Evolutionary conservation across 192 early-diverging fungal genomes (phyloP).

Genomic region (Linnemannia schmuckeri): DNA sequence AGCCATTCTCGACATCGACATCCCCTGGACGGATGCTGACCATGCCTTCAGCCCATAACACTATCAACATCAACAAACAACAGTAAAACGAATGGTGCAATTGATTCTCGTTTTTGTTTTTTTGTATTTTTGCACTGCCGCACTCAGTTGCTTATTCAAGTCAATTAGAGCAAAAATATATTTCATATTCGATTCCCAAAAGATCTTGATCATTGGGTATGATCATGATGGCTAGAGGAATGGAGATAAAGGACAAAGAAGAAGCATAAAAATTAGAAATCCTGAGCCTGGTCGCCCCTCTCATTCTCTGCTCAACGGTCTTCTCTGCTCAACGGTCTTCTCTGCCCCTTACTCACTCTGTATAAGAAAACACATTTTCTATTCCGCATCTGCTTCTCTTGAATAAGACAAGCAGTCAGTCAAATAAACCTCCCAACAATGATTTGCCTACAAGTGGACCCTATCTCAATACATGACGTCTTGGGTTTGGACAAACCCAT

Average conservation of each 20-base stretch:
- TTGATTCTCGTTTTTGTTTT: neutral
- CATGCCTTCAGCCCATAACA: neutral
- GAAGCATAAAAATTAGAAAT: neutral
- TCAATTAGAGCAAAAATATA: neutral
- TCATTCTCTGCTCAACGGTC: too few relatives aligned
- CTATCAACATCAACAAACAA: neutral
- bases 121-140: neutral
- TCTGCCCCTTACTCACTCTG: too few relatives aligned
- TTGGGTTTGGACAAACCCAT: neutral
- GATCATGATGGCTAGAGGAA: neutral
- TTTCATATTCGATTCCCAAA: neutral
- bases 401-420: neutral
- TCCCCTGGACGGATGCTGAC: too few relatives aligned
- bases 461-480: neutral
- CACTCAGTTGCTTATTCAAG: neutral
- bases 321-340: too few relatives aligned
- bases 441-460: neutral
- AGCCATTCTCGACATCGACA: too few relatives aligned
- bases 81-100: neutral
- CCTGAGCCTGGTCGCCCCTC: neutral
- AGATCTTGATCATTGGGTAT: neutral
- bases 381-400: neutral
- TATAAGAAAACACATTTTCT: neutral
- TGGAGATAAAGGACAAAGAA: neutral
- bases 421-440: neutral